A percentile compares a stretch with the other conserved stretches of the same genome.
phyloP scores from a whole-genome alignment of 2,329 filamentous ascomycete genomes.

The Paracoccidioides lutzii region DNA sequence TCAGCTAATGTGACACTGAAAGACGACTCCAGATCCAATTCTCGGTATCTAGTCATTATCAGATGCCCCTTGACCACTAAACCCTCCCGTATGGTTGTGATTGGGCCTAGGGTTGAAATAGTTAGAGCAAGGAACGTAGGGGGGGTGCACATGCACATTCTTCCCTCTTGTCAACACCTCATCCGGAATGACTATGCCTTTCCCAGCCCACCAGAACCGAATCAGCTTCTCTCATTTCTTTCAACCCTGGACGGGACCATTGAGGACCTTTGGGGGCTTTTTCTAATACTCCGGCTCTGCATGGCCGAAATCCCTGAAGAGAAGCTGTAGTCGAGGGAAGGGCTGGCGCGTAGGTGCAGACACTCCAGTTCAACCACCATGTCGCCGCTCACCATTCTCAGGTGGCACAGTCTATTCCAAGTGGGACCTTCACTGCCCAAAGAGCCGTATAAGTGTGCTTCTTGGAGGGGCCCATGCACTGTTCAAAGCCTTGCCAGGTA shows the following conservation, averaged over 20 bases:
- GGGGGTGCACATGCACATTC: neutral
- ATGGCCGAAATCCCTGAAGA: neutral
- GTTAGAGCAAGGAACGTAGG: neutral
- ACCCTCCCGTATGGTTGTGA: neutral
- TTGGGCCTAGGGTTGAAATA: neutral
- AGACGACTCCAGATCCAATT: neutral
- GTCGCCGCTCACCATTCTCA: conserved; percentile 1
- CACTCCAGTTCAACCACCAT: neutral
- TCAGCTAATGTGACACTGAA: neutral
- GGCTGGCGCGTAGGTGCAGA: conserved; percentile 5
- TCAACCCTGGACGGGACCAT: neutral
- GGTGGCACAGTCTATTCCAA: conserved; percentile 1
- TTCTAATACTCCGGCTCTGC: neutral
- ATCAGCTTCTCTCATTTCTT: neutral
- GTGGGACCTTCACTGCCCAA: conserved; percentile 1
- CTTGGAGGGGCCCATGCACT: neutral
- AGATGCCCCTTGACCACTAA: neutral
- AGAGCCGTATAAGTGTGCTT: conserved; percentile 1
- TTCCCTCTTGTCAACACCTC: neutral
- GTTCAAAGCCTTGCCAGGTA: neutral
- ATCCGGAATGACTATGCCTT: neutral
- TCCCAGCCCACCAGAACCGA: neutral
- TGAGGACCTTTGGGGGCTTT: conserved; percentile 1
- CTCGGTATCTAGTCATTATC: neutral
- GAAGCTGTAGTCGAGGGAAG: neutral